Evolutionary conservation across 768 basidiomycete species (phyloP).

Genomic region (Rhodotorula toruloides): DNA sequence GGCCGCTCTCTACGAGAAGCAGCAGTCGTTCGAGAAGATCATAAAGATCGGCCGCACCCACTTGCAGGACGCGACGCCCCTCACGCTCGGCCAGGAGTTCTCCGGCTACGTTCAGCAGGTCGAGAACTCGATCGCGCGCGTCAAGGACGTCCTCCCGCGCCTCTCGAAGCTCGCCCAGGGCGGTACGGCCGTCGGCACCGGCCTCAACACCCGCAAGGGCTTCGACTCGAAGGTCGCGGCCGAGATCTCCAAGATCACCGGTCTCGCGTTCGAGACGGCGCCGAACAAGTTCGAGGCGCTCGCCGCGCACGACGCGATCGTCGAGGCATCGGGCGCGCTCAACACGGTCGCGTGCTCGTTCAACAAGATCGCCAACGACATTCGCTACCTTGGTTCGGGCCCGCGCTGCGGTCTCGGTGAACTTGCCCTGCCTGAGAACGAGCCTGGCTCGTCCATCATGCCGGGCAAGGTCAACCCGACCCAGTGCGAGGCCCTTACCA

Average conservation of each 20-base stretch:
- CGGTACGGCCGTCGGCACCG: constrained; percentile 97
- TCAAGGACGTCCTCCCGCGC: constrained; percentile 74
- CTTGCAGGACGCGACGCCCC: constrained; percentile 91
- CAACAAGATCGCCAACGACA: constrained; percentile 99
- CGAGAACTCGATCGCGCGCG: constrained; percentile 78
- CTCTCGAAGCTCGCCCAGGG: constrained; percentile 89
- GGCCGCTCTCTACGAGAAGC: constrained; percentile 75
- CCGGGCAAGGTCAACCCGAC: constrained; percentile 98
- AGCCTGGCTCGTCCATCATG: constrained; percentile 99
- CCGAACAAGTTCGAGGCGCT: constrained; percentile 99
- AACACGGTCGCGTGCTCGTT: constrained; percentile 93
- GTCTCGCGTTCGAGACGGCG: constrained; percentile 86
- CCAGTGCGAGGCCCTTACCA: constrained; percentile 96
- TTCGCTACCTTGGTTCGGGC: constrained; percentile 93
- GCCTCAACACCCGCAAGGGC: constrained; percentile 91
- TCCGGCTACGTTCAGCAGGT: constrained; percentile 96
- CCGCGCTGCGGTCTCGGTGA: constrained; percentile 97
- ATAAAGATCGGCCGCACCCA: constrained; percentile 99
- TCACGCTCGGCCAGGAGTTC: constrained; percentile 98
- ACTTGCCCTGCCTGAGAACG: constrained; percentile 89
- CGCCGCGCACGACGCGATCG: constrained; percentile 94
- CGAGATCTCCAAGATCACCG: constrained; percentile 85
- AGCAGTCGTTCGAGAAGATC: constrained; percentile 76
- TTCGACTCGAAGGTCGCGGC: constrained; percentile 91
- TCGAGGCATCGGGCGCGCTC: constrained; percentile 93